Evolutionary conservation across 2,329 filamentous ascomycete species (phyloP).

Genomic region (Fusarium succisae): DNA sequence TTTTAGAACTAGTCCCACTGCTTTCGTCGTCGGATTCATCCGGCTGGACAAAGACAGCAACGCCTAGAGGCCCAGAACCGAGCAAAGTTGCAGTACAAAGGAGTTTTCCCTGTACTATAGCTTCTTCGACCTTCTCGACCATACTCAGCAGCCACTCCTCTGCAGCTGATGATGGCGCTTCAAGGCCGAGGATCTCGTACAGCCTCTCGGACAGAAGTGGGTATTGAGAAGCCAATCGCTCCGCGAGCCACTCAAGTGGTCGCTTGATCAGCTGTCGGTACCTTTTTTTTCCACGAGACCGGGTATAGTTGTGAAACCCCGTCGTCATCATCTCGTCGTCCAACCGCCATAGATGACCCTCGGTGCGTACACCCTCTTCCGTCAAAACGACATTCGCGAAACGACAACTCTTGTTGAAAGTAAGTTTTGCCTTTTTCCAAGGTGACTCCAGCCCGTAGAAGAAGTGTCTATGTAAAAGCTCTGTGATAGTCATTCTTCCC

Average conservation of each 20-base stretch:
- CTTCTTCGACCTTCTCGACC: neutral
- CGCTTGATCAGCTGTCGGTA: fast-evolving
- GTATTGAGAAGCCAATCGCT: neutral
- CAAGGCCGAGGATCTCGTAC: neutral
- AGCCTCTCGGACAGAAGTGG: neutral
- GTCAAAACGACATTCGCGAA: neutral
- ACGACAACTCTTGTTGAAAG: neutral
- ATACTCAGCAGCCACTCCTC: neutral
- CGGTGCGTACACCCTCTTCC: neutral
- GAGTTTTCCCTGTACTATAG: neutral
- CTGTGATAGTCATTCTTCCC: fast-evolving
- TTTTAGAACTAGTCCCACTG: neutral
- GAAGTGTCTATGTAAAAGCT: neutral
- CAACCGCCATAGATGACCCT: neutral
- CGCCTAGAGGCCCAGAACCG: neutral
- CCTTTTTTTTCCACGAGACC: fast-evolving
- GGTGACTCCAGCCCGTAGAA: neutral
- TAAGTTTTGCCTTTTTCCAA: fast-evolving
- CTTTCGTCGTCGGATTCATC: neutral
- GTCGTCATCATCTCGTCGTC: neutral
- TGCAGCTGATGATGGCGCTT: neutral
- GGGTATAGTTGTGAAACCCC: fast-evolving
- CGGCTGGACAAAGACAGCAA: neutral
- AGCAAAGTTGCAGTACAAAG: neutral
- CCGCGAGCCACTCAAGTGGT: neutral